Conservation (phyloP, 495 filamentous ascomycete genomes). For the Sabuloglossum arenarium region DNA sequence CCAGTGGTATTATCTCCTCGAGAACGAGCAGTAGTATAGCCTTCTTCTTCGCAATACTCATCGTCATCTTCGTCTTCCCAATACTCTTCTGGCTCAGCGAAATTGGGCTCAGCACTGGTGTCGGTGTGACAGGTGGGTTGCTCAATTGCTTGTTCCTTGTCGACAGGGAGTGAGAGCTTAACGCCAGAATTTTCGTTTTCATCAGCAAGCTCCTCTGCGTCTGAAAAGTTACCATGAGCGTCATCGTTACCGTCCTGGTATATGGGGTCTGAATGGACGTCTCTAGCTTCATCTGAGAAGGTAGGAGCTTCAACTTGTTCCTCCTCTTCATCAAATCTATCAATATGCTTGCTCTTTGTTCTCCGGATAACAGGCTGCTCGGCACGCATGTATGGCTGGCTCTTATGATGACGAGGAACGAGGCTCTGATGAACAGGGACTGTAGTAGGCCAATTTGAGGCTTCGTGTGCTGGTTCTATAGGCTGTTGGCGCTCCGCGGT, state of each 20-base stretch:
- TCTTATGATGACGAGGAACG: slow-evolving; percentile 23
- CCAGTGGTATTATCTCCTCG: slow-evolving; percentile 67
- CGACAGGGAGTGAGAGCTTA: background rate
- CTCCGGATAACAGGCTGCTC: slow-evolving; percentile 9
- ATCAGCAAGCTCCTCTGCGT: background rate
- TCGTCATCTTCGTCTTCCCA: slow-evolving; percentile 61
- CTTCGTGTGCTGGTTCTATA: background rate
- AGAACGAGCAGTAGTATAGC: slow-evolving; percentile 51
- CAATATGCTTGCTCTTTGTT: slow-evolving; percentile 17
- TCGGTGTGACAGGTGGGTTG: background rate
- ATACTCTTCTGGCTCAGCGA: slow-evolving; percentile 43
- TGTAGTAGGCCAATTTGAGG: background rate
- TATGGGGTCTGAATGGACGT: background rate
- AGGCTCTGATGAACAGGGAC: slow-evolving; percentile 14
- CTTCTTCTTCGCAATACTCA: slow-evolving; percentile 64
- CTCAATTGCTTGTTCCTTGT: background rate
- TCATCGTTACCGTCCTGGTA: background rate
- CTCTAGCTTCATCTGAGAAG: slow-evolving; percentile 2
- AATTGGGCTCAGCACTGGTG: background rate
- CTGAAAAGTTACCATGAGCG: background rate
- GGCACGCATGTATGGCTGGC: slow-evolving; percentile 17
- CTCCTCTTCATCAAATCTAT: background rate
- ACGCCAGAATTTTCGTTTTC: background rate
- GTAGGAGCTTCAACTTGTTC: background rate
- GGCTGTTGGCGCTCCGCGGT: slow-evolving; percentile 9